These are phyloP conservation scores for Persicaria maculosa DNA, from an alignment of 148 eudicot species.

Conservation along the genomic window DNA sequence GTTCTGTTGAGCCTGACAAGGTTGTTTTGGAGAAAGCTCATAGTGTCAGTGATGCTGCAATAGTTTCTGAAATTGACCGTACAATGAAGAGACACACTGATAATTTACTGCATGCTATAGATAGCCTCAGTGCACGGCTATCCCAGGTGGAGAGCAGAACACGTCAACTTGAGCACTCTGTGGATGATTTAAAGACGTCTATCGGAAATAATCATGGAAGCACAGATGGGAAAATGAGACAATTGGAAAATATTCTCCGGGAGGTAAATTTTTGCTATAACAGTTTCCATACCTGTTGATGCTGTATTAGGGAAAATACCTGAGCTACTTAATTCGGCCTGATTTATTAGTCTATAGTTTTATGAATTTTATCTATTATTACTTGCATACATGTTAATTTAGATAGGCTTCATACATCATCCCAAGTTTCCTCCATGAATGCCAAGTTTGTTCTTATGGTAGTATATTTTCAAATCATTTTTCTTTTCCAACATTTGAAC, in stretches of 20 bases:
- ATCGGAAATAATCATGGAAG: conserved; percentile 65
- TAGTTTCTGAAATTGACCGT: conserved; percentile 63
- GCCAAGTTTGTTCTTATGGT: neutral
- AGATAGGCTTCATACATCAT: neutral
- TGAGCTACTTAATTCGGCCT: neutral
- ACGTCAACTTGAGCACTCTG: conserved; percentile 59
- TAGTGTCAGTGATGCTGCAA: conserved; percentile 32
- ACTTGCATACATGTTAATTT: no score
- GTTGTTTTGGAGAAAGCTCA: conserved; percentile 50
- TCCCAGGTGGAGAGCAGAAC: conserved; percentile 77
- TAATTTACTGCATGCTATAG: conserved; percentile 61
- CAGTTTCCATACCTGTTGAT: neutral
- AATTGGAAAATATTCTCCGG: conserved; percentile 59
- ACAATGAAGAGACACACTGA: conserved; percentile 72
- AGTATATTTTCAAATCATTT: neutral
- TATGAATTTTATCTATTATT: no score
- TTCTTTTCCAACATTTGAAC: neutral
- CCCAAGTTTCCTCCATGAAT: neutral
- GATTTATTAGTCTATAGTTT: neutral
- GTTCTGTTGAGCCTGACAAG: conserved; percentile 48
- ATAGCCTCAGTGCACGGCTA: conserved; percentile 65
- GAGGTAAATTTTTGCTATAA: conserved; percentile 42
- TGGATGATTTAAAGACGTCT: conserved; percentile 74
- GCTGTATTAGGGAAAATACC: neutral
- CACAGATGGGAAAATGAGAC: conserved; percentile 62